Evolutionary conservation across 2,329 filamentous ascomycete species (phyloP), one percentile per base, ranked within the genome.

Genomic region (Aotearoamyces nothofagi): DNA sequence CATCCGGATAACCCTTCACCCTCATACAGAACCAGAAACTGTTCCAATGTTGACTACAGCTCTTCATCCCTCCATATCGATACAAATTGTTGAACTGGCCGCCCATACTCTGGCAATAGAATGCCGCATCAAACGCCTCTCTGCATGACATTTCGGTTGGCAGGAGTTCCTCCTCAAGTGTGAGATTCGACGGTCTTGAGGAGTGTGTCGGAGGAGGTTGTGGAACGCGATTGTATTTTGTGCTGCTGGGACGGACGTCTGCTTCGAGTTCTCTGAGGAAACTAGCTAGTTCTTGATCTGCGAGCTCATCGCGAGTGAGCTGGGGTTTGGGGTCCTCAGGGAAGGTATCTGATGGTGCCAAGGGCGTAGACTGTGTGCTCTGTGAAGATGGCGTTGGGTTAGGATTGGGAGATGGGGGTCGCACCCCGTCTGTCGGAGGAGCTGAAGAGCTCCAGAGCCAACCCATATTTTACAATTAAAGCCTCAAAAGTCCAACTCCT

Each of bases 11-110:
- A 2, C 66, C 64, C 44, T 78, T 74, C 20, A 74, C 75, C 39
- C 81, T 75, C 86, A 96, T 94, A 62, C 90, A 98, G 58, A 94
- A 87, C 80, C 86, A 92, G 55, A 93, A 96, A 53, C 93, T 81
- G 36, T 77, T 69, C 84, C 87, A 94, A 38, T 84, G 75, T 40
- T 92, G 78, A 36, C 63, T 70, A 62, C 90, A 98, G 3, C 69
- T 65, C 24, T 77, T 70, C 45, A 92, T 59, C 23, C 63, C 58
- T 36, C 90, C 90, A 49, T 83, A 77, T 22, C 90, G 78, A 62
- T 96, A 98, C 20, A 96, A 68, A 45, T 83, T 74, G 45, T 80
- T 84, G 63, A 86, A 93, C 52, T 96, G 86, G 1, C 87, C 84
- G 30, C 83, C 86, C 6, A 93, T 63, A 0, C 78, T 83, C 50